phyloP scores from a whole-genome alignment of 2,329 filamentous ascomycete species.

The Diaporthe amygdali region DNA sequence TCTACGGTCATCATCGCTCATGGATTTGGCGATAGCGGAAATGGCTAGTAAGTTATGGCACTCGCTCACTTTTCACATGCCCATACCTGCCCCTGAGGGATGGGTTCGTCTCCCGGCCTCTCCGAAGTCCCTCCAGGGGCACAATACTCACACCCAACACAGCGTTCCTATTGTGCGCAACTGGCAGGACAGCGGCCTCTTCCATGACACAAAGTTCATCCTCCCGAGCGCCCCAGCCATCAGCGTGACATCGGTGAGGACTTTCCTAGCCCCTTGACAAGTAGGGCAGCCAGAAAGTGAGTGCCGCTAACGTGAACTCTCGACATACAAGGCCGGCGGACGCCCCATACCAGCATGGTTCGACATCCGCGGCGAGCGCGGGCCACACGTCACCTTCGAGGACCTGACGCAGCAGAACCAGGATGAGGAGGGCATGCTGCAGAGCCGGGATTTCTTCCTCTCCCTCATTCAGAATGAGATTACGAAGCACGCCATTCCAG shows the following conservation, averaged over 20 bases:
- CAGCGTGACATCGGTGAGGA: conserved; percentile 6
- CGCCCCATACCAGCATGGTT: conserved; percentile 17
- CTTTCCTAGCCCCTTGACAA: background rate
- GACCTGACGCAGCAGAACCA: background rate
- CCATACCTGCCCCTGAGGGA: background rate
- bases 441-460: conserved; percentile 17
- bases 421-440: conserved; percentile 14
- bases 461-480: background rate
- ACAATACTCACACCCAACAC: background rate
- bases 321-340: background rate
- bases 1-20: conserved; percentile 16
- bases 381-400: conserved; percentile 11
- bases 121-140: no score
- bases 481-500: background rate
- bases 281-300: no score
- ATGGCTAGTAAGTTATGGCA: background rate
- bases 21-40: conserved; percentile 6
- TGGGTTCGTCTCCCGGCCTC: background rate
- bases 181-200: conserved; percentile 15
- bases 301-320: background rate
- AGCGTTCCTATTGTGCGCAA: background rate
- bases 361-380: conserved; percentile 17
- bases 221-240: conserved; percentile 2
- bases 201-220: conserved; percentile 22
- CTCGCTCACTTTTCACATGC: background rate